Evolutionary conservation across 345 rosid species (phyloP), one percentile per base, ranked within the genome.

Genomic region (Populus deltoides): DNA sequence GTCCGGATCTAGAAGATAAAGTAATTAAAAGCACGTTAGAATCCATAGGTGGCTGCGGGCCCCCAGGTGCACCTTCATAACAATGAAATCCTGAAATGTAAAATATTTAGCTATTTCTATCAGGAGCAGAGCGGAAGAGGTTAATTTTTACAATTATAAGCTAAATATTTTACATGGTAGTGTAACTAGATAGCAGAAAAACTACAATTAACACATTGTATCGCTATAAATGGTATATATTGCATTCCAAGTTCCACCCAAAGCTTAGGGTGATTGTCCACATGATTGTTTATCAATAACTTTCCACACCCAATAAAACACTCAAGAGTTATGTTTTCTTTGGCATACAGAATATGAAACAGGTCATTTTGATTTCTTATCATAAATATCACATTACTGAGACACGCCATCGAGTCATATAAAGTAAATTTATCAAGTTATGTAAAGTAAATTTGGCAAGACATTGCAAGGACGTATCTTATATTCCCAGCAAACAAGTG

Each of bases 1-100:
- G 97, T 92, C 55, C 93, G 85, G 73, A 91, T 87, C 96, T 91
- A 83, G 62, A 83, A 65, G n/a, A 78, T 38, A 74, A 18, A 73
- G 66, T 18, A 70, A 71, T 68, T 45, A 45, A 47, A 47, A 29
- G 6, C 15, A 43, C 8, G 20, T n/a, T 8, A 65, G 43, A 72
- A 53, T 25, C 36, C 39, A 51, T 1, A 8, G 35, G n/a, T 11
- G 68, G 66, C 12, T 61, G n/a, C 7, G 36, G n/a, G 41, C 49
- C 33, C 63, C 51, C 31, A 67, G 12, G 35, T 39, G 27, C 16
- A 62, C 69, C 69, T 39, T 41, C 55, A 55, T 22, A 45, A 45
- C 51, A 45, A 12, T 45, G 51, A 45, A 45, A 45, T 41, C 51
- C 51, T 45, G 51, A 13, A 45, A 45, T 45, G 5, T 45, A 45